These are phyloP conservation scores for Solanum paucissectum DNA, from an alignment of 257 asterid species.

Conservation along the genomic window DNA sequence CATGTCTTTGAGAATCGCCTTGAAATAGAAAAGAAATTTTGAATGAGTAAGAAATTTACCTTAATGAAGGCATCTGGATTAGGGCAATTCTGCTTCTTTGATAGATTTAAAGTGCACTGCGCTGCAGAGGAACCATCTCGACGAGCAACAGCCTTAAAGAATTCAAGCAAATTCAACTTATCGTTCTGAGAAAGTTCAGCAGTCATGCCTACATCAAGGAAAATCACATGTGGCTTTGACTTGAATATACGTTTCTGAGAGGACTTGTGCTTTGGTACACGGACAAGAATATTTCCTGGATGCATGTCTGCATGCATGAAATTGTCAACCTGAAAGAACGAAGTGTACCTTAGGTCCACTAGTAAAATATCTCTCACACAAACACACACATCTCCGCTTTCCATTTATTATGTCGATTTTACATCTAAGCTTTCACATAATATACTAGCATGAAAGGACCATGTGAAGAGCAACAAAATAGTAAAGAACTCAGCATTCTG, in stretches of 20 bases:
- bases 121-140: conserved; percentile 78
- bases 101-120: conserved; percentile 41
- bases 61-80: conserved; percentile 61
- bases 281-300: conserved; percentile 84
- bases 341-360: neutral
- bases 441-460: neutral
- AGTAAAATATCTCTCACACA: neutral
- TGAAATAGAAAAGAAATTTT: neutral
- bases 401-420: neutral
- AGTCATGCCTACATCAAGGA: conserved; percentile 84
- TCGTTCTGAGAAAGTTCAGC: conserved; percentile 70
- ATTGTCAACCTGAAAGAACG: conserved; percentile 59
- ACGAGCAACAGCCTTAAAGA: conserved; percentile 67
- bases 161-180: conserved; percentile 43
- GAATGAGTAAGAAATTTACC: conserved; percentile 19
- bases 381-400: neutral
- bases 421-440: neutral
- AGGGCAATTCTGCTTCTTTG: conserved; percentile 71
- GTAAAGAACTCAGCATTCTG: neutral
- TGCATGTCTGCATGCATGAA: conserved; percentile 87
- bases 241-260: conserved; percentile 51
- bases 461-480: neutral
- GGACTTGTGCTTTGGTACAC: conserved; percentile 31
- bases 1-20: neutral
- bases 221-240: conserved; percentile 59